Evolutionary conservation across 768 basidiomycete genomes (phyloP).

Genomic region (Phlebiopsis gigantea): DNA sequence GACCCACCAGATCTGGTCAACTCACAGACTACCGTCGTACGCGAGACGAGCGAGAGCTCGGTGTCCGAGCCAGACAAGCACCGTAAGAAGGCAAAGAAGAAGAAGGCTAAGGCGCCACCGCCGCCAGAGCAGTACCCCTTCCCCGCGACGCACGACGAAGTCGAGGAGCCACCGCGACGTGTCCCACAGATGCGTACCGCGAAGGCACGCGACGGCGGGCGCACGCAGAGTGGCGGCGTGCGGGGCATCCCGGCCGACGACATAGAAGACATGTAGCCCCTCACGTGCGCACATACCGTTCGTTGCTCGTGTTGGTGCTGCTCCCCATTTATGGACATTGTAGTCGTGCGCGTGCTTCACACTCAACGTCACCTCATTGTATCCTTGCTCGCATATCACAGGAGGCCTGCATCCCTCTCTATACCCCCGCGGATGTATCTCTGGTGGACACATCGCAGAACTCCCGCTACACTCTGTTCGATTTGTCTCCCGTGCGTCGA

Average conservation of each 20-base stretch:
- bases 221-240: conserved; percentile 85
- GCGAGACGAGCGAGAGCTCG: conserved; percentile 3
- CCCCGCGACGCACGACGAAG: conserved; percentile 38
- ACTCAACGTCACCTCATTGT: not conserved
- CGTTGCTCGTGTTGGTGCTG: not conserved
- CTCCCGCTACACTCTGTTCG: not conserved
- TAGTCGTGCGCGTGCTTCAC: not conserved
- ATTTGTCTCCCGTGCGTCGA: not conserved
- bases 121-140: conserved; percentile 50
- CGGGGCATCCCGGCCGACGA: conserved; percentile 54
- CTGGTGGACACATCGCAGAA: not conserved
- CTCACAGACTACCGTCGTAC: conserved; percentile 9
- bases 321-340: not conserved
- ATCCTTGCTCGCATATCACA: conserved; percentile 4
- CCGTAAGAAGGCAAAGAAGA: conserved; percentile 10
- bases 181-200: conserved; percentile 64
- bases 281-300: not conserved
- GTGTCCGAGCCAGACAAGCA: not conserved
- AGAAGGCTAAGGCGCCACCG: conserved; percentile 33
- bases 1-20: not conserved
- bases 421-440: conserved; percentile 2
- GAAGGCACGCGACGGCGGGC: conserved; percentile 71
- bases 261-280: conserved; percentile 24
- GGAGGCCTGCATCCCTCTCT: not conserved
- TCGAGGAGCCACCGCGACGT: conserved; percentile 21